Conservation (phyloP, 2,329 filamentous ascomycete genomes). For the Ophiostoma triangulosporum region DNA sequence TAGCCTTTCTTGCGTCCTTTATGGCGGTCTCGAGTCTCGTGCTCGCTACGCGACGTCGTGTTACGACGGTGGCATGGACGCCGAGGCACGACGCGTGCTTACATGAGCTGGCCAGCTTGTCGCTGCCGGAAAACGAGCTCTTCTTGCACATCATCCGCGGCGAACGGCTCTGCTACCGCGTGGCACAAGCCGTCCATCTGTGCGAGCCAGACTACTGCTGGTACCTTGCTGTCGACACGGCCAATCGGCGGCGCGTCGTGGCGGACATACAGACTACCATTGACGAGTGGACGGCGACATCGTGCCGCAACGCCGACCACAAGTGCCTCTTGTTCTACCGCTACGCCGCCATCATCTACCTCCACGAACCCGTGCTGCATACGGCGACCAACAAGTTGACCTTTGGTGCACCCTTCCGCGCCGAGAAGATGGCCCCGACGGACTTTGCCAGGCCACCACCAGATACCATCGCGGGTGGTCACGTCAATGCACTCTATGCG, state of each 20-base stretch:
- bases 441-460: slow-evolving; percentile 1
- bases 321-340: slow-evolving; percentile 1
- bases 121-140: background rate
- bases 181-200: background rate
- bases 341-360: slow-evolving; percentile 1
- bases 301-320: background rate
- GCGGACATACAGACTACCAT: background rate
- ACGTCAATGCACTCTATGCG: background rate
- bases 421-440: background rate
- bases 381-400: slow-evolving; percentile 3
- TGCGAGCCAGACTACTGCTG: background rate
- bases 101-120: background rate
- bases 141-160: slow-evolving; percentile 4
- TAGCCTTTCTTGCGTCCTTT: slow-evolving; percentile 1
- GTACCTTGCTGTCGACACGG: background rate
- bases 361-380: slow-evolving; percentile 3
- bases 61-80: too few species aligned
- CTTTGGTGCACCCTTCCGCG: slow-evolving; percentile 2
- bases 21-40: background rate
- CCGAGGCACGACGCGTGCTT: background rate
- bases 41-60: background rate
- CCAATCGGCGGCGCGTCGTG: background rate
- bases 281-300: slow-evolving; percentile 4
- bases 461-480: background rate
- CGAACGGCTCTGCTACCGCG: slow-evolving; percentile 1